Evolutionary conservation across 163 green algal genomes (phyloP), one percentile per base, ranked within the genome.

Genomic region (Chlorella variabilis): DNA sequence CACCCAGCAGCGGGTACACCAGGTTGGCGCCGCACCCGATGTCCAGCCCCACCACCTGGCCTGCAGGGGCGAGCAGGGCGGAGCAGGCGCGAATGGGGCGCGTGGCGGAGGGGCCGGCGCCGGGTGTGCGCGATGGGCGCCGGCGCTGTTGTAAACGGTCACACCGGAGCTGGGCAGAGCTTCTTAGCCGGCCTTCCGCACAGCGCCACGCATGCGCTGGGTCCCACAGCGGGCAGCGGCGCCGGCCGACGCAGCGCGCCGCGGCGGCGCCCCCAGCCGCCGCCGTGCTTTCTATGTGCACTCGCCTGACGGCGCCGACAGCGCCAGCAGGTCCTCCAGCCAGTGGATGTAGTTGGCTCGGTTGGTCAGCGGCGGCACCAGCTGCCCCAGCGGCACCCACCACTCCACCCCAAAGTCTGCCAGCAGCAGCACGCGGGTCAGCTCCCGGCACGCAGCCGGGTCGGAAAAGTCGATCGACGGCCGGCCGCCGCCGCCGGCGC

Each of bases 341-440:
- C 96, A 98, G 85, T 94, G 89, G 20, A 98, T 84, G 87, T 98
- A 98, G 89, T 98, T 98, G 70, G 85, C 83, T 3, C 96, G 78
- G 80, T 97, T 97, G 49, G 96, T 91, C 18, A 98, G 73, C 3
- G 93, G 91, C 9, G 94, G 95, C 11, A 97, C 88, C 42, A 98
- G 88, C 71, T 96, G 91, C 0, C 94, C 92, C 27, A 84, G 48
- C 18, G 93, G 92, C 51, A 97, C 48, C 25, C 62, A 82, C 94
- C 94, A 98, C 39, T 82, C 65, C 20, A 95, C 29, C 0, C 81
- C 84, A 71, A 89, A 92, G 67, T 94, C 86, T 27, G 87, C 27
- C 7, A 79, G 33, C 23, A 95, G 84, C 56, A 93, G 86, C 34
- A 83, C 85, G 29, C 62, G 69, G 6, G 85, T 93, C 31, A 95